These are phyloP conservation scores for Kockiozyma suomiensis DNA, from an alignment of 805 yeast genomes.

Conservation along the genomic window DNA sequence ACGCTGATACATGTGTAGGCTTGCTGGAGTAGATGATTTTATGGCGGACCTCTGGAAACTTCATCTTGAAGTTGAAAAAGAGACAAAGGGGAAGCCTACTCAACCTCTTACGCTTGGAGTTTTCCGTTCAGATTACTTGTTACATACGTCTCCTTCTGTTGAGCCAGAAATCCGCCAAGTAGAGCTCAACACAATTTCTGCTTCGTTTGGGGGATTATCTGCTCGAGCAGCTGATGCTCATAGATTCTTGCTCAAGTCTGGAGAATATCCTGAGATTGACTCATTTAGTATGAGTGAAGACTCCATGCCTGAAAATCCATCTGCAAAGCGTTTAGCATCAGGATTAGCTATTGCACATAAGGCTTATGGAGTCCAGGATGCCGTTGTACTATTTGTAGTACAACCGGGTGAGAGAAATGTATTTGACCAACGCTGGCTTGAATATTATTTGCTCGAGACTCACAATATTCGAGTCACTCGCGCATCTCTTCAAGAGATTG, in stretches of 20 bases:
- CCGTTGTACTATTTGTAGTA: slow-evolving; percentile 69
- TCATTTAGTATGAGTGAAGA: slow-evolving; percentile 6
- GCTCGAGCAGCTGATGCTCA: slow-evolving; percentile 79
- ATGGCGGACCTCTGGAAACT: slow-evolving; percentile 76
- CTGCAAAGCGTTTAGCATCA: slow-evolving; percentile 60
- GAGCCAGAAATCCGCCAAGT: slow-evolving; percentile 72
- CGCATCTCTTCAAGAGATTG: slow-evolving; percentile 64
- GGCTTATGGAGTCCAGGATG: slow-evolving; percentile 49
- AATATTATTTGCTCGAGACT: slow-evolving; percentile 61
- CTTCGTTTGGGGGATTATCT: slow-evolving; percentile 91
- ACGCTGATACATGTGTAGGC: slow-evolving; percentile 44
- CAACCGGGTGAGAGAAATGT: slow-evolving; percentile 87
- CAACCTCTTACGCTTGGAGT: slow-evolving; percentile 79
- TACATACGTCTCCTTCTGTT: slow-evolving; percentile 51
- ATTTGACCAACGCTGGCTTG: slow-evolving; percentile 87
- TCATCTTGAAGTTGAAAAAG: slow-evolving; percentile 51
- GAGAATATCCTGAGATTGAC: slow-evolving; percentile 7
- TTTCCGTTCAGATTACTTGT: slow-evolving; percentile 88
- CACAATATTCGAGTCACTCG: slow-evolving; percentile 66
- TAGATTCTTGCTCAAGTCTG: slow-evolving; percentile 45
- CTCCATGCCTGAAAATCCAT: slow-evolving; percentile 67
- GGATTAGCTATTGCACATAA: slow-evolving; percentile 70
- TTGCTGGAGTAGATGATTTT: slow-evolving; percentile 65
- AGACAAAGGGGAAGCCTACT: slow-evolving; percentile 49
- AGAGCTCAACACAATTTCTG: slow-evolving; percentile 94